These are phyloP conservation scores for Rhododendron molle DNA, from an alignment of 148 eudicot genomes.

Conservation along the genomic window DNA sequence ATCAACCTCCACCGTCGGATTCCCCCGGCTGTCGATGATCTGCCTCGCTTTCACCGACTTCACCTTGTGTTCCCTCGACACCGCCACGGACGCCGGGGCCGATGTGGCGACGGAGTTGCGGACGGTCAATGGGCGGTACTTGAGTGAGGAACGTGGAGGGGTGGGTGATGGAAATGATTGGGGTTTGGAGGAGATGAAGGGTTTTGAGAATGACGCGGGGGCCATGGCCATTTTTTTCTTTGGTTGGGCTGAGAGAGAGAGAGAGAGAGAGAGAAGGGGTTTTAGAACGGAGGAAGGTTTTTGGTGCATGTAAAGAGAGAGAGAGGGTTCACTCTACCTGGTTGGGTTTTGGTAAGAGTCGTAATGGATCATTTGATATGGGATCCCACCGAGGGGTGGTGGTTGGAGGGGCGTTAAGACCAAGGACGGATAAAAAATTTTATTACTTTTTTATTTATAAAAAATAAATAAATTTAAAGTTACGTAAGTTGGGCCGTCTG, in stretches of 20 bases:
- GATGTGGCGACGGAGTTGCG: constrained; percentile 39
- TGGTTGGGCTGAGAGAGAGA: not conserved
- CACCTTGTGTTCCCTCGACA: constrained; percentile 35
- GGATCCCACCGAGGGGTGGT: constrained; percentile 26
- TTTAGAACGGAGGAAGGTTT: not conserved
- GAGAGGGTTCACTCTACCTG: too few species aligned
- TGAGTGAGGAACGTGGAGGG: constrained; percentile 23
- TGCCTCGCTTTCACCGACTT: constrained; percentile 85
- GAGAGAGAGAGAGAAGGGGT: too few species aligned
- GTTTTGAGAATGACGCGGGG: constrained; percentile 50
- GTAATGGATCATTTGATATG: not conserved
- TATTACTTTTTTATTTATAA: too few species aligned
- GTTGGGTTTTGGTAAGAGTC: too few species aligned
- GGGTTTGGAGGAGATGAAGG: constrained; percentile 52
- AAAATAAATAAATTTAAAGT: too few species aligned
- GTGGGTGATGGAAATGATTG: constrained; percentile 18
- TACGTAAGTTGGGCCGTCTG: too few species aligned
- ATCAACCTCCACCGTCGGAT: constrained; percentile 98
- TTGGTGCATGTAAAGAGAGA: too few species aligned
- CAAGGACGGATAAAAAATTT: not conserved
- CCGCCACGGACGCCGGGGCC: constrained; percentile 17
- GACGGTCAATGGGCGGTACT: constrained; percentile 24
- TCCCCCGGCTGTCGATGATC: constrained; percentile 92
- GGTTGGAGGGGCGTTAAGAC: constrained; percentile 7
- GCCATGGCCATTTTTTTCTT: constrained; percentile 30